Conservation (phyloP, 75 land plant species). For the Isoetes taiwanensis region DNA sequence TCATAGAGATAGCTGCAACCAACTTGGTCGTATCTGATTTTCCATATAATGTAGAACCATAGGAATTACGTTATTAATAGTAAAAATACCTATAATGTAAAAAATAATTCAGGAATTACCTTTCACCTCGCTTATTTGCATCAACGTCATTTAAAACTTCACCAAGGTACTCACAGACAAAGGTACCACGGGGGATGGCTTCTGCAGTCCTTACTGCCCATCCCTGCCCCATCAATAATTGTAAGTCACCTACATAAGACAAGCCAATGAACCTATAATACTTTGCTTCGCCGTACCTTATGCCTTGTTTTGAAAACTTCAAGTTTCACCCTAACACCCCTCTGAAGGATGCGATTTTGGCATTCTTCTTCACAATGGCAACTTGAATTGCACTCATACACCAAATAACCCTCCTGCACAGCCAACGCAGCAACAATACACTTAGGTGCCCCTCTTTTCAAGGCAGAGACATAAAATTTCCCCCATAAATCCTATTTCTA, state of each 20-base stretch:
- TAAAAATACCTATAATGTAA: not conserved
- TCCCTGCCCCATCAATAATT: too few species aligned
- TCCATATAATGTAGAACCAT: not conserved
- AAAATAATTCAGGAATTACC: conserved; percentile 24
- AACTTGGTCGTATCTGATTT: conserved; percentile 52
- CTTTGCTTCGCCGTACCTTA: too few species aligned
- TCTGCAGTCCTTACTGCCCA: conserved; percentile 95
- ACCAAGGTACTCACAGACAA: conserved; percentile 90
- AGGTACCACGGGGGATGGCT: conserved; percentile 73
- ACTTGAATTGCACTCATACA: conserved; percentile 87
- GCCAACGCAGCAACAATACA: too few species aligned
- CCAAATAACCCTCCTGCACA: conserved; percentile 82
- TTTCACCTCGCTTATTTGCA: conserved; percentile 53
- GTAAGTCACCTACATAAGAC: too few species aligned
- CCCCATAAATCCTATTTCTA: too few species aligned
- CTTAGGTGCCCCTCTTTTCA: too few species aligned
- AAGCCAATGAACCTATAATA: too few species aligned
- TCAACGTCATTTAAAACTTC: conserved; percentile 75
- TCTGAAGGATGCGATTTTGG: conserved; percentile 79
- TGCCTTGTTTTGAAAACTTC: conserved; percentile 77
- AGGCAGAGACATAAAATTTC: too few species aligned
- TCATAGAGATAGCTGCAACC: conserved; percentile 72
- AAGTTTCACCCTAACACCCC: conserved; percentile 72
- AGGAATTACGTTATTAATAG: not conserved
- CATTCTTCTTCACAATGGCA: conserved; percentile 60